Percentiles rank a stretch among this genome's conserved stretches.
phyloP scores from a whole-genome alignment of 179 eudicot genomes.

The Corrigiola litoralis region DNA sequence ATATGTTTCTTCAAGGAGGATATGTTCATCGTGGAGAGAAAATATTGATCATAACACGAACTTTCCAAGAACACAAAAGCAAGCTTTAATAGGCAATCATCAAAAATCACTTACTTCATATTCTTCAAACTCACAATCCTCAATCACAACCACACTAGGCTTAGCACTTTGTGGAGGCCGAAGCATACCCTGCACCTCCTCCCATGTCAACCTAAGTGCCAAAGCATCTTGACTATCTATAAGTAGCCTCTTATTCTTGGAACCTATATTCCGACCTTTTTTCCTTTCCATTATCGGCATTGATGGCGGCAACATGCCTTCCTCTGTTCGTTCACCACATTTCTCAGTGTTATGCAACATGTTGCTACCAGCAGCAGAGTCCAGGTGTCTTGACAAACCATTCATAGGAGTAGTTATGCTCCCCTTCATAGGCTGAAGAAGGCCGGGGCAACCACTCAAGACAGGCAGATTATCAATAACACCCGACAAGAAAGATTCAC shows the following conservation, averaged over 20 bases:
- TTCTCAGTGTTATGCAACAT: slow-evolving; percentile 46
- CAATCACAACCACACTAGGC: slow-evolving; percentile 38
- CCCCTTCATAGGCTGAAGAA: slow-evolving; percentile 58
- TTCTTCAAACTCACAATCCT: slow-evolving; percentile 48
- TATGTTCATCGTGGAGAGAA: neutral
- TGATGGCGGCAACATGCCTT: slow-evolving; percentile 32
- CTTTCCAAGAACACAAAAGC: neutral
- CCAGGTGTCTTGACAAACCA: slow-evolving; percentile 44
- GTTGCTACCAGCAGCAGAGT: slow-evolving; percentile 39
- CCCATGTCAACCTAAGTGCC: slow-evolving; percentile 44
- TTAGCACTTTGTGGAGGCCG: slow-evolving; percentile 42
- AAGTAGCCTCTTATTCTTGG: slow-evolving; percentile 49
- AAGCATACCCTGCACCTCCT: slow-evolving; percentile 52
- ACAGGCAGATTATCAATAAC: slow-evolving; percentile 38
- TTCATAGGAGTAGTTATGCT: slow-evolving; percentile 43
- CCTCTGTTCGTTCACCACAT: slow-evolving; percentile 38
- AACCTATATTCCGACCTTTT: slow-evolving; percentile 68
- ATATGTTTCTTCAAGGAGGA: neutral
- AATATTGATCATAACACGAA: neutral
- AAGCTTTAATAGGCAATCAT: neutral
- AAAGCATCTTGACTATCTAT: slow-evolving; percentile 42
- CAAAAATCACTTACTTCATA: slow-evolving; percentile 38
- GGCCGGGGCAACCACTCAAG: slow-evolving; percentile 43
- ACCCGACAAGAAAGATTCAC: slow-evolving; percentile 35
- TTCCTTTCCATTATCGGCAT: slow-evolving; percentile 51